Evolutionary conservation across 2,329 filamentous ascomycete genomes (phyloP), one percentile per base, ranked within the genome.

Genomic region (Clonostachys byssicola): DNA sequence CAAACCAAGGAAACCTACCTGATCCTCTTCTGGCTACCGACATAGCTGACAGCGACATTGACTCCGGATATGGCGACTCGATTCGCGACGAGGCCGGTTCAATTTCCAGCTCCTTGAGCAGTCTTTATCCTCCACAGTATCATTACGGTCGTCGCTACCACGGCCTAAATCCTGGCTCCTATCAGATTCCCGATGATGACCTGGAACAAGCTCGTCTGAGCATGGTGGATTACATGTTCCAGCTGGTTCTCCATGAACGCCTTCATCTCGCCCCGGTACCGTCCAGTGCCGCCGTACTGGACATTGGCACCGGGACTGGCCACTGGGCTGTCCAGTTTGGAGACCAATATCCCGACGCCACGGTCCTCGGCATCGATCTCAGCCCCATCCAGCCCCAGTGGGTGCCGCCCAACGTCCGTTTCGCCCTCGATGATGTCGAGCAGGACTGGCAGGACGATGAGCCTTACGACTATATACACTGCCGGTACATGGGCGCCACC

Each of bases 391-490:
- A 88, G 57, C 83, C 84, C 3, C 67, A 68, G 5, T 71, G 78
- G 43, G 83, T 89, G 1, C 86, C 88, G 1, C 77, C 79, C 16
- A 92, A 92, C 52, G 84, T 90, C 13, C 79, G 82, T 51, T 92
- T 92, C 54, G 81, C 82, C 50, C 77, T 92, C 42, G 86, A 90
- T 58, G 86, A 91, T 56, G 67, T 66, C 63, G 66, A 59, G 54
- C 70, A 78, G 48, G 64, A 70, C 4, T 78, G 75, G 75, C 67
- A 72, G 40, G 77, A 71, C 58, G 73, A 76, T 5, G 74, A 81
- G 44, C 68, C 73, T 2, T 74, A 80, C 48, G 77, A 81, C 54
- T 80, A 75, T 53, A 73, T 81, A 40, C 77, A 81, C 56, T 73
- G 72, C 1, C 72, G 77, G 39, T 61, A 70, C 35, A 75, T 74